Evolutionary conservation across 345 rosid genomes (phyloP).

Genomic region (Anastatica hierochuntica): DNA sequence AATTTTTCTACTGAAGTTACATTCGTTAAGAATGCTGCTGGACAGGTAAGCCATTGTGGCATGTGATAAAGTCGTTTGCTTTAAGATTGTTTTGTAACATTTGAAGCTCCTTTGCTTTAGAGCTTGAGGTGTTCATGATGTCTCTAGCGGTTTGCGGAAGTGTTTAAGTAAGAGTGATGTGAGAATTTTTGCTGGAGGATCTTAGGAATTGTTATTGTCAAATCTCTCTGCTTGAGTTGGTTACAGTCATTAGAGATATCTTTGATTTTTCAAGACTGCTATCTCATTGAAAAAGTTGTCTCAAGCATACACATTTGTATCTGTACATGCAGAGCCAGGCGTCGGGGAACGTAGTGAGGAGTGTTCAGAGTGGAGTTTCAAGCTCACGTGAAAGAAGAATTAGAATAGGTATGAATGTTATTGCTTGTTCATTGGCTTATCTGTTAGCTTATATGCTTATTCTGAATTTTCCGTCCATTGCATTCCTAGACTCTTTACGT

Average conservation of each 20-base stretch:
- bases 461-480: too few species aligned
- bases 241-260: too few species aligned
- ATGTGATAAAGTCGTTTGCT: too few species aligned
- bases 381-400: constrained; percentile 43
- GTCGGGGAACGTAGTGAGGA: constrained; percentile 42
- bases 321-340: constrained; percentile 38
- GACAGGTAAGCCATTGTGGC: constrained; percentile 12
- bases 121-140: neutral
- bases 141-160: neutral
- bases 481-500: neutral
- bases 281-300: neutral
- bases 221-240: too few species aligned
- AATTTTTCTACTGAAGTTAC: constrained; percentile 20
- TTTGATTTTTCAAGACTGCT: neutral
- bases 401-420: constrained; percentile 43
- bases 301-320: neutral
- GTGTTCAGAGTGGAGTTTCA: constrained; percentile 37
- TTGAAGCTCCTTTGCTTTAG: neutral
- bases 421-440: neutral
- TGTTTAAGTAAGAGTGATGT: neutral
- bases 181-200: neutral
- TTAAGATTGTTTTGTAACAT: neutral
- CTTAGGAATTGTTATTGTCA: neutral
- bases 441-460: too few species aligned
- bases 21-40: constrained; percentile 30